Evolutionary conservation across 768 basidiomycete species (phyloP), one percentile per base, ranked within the genome.

Genomic region (Collybia mongolica): DNA sequence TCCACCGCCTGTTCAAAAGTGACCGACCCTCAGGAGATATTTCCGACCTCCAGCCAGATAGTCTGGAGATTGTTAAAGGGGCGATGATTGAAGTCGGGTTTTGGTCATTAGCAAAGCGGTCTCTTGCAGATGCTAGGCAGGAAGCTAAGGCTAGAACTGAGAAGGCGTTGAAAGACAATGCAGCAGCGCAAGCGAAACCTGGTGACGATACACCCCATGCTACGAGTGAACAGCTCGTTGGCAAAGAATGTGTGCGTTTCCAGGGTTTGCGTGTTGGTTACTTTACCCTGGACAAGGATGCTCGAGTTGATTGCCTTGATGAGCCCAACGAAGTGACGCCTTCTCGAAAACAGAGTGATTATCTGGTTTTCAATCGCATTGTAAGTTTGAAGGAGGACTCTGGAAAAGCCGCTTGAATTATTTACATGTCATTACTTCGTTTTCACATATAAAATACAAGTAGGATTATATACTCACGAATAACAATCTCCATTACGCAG

Each of bases 231-330:
- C 90, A 92, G 66, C 75, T 96, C 36, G 81, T 91, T 39, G 96
- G 90, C 22, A 88, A 88, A 66, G 97, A 98, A 68, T 91, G 88
- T 63, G 80, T 98, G 48, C 81, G 97, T 35, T 98, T 99, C 84
- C 97, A 99, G 70, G 97, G 94, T 6, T 76, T 98, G 62, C 84
- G 97, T 8, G 86, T 98, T 41, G 97, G 88, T 2, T 99, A 98
- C 73, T 98, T 99, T 62, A 81, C 91, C 17, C 73, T 98, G 22
- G 97, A 99, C 66, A 88, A 85, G 66, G 95, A 98, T 60, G 74
- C 93, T 32, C 75, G 78, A 29, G 60, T 94, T 29, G 80, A 78
- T 14, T 80, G 77, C 48, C 65, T 96, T 23, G 80, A 85, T 12
- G 81, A 85, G 54, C 66, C 71, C 5, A 77, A 70, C 1, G 72